Base-by-base conservation (phyloP, 2,329 filamentous ascomycete genomes). In the Ascochyta lentis region DNA sequence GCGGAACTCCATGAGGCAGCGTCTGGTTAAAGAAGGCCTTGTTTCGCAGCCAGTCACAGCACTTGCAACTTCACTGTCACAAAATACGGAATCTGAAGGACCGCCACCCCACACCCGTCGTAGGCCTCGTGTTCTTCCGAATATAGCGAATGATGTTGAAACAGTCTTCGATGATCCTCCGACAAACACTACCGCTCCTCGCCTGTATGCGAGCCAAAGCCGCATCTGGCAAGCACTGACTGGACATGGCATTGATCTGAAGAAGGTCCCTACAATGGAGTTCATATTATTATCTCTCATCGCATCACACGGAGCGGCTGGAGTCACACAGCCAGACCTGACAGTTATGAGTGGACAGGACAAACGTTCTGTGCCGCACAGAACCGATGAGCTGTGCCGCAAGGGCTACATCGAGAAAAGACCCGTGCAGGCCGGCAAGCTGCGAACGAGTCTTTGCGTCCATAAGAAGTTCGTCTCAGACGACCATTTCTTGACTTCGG, bases 361-460 rank as follows among this genome's bases (percentile, higher is more conserved):
- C 68, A 88, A 88, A 67, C 80, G 86, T 41, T 89, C 86, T 1
- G 81, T 88, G 2, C 86, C 86, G 1, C 79, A 83, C 58, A 78
- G 86, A 35, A 89, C 86, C 3, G 83, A 87, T 58, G 71, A 76
- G 3, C 75, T 89, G 35, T 78, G 79, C 6, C 70, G 77, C 33
- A 86, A 84, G 60, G 86, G 86, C 0, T 88, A 88, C 66, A 87
- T 89, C 49, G 78, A 81, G 37, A 89, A 89, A 59, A 68, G 64
- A 16, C 68, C 71, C 22, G 62, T 74, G 2, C 70, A 73, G 31
- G 59, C 64, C 22, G 78, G 78, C 54, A 78, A 80, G 3, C 72
- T 78, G 6, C 79, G 81, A 41, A 87, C 85, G 0, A 87, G 84
- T 68, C 70, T 86, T 6, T 83, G 84, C 26, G 82, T 78, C 2